Conservation (phyloP, 805 yeast genomes). For the Yamadazyma nakazawae region DNA sequence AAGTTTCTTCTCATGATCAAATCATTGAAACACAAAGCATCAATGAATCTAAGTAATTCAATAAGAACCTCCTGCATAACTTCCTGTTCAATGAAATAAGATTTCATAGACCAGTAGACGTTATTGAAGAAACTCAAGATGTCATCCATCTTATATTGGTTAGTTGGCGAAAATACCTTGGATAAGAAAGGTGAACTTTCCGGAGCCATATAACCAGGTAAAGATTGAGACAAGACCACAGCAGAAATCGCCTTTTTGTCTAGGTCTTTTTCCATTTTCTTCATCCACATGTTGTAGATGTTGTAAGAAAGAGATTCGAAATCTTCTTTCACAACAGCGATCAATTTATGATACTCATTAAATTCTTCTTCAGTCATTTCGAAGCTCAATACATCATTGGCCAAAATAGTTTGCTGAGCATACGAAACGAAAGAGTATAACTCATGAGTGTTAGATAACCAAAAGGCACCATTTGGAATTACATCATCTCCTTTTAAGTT, state of each 20-base stretch:
- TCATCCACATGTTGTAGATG: slow-evolving; percentile 96
- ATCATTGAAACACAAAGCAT: slow-evolving; percentile 93
- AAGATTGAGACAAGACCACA: slow-evolving; percentile 87
- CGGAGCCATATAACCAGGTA: slow-evolving; percentile 93
- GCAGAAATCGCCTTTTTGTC: slow-evolving; percentile 95
- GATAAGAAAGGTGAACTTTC: slow-evolving; percentile 78
- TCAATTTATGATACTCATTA: slow-evolving; percentile 82
- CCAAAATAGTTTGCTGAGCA: slow-evolving; percentile 88
- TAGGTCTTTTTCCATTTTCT: slow-evolving; percentile 84
- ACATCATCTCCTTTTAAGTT: slow-evolving; percentile 81
- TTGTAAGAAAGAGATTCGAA: slow-evolving; percentile 90
- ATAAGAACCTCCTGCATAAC: slow-evolving; percentile 81
- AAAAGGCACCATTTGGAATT: slow-evolving; percentile 90
- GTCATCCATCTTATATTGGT: slow-evolving; percentile 90
- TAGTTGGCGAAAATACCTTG: slow-evolving; percentile 71
- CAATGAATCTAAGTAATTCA: slow-evolving; percentile 81
- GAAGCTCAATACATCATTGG: slow-evolving; percentile 71
- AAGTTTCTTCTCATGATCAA: slow-evolving; percentile 91
- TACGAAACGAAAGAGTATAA: slow-evolving; percentile 89
- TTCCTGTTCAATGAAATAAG: slow-evolving; percentile 80
- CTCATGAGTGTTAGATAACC: slow-evolving; percentile 96
- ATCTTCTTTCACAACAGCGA: slow-evolving; percentile 89
- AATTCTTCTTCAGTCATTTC: slow-evolving; percentile 90
- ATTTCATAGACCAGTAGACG: slow-evolving; percentile 89
- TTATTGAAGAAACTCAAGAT: slow-evolving; percentile 83